Conservation (phyloP, 768 basidiomycete genomes). For the Mycena alexandri region DNA sequence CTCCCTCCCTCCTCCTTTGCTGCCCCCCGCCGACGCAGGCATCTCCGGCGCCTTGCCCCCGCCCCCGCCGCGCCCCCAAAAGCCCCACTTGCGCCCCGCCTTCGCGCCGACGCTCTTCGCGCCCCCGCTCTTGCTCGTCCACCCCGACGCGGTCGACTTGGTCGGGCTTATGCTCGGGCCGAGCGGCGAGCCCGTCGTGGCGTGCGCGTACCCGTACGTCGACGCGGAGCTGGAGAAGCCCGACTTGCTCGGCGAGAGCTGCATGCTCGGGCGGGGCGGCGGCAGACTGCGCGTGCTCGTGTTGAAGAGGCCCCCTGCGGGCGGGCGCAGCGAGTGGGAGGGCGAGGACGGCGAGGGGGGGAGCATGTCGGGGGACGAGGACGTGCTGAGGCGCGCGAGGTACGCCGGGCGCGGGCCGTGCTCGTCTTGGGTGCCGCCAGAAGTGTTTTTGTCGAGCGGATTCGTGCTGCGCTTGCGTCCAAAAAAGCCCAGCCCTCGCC, state of each 20-base stretch:
- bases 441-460: too few species aligned
- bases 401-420: conserved; percentile 16
- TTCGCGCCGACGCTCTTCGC: neutral
- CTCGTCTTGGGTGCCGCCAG: neutral
- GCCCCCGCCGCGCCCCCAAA: conserved; percentile 12
- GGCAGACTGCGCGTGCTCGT: conserved; percentile 28
- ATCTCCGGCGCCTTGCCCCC: neutral
- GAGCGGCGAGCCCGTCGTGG: conserved; percentile 13
- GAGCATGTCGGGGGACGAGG: conserved; percentile 19
- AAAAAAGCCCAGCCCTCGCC: conserved; percentile 19
- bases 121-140: conserved; percentile 11
- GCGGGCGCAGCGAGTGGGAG: conserved; percentile 5
- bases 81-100: conserved; percentile 19
- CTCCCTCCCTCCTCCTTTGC: neutral
- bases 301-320: neutral
- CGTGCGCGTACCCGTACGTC: neutral
- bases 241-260: neutral
- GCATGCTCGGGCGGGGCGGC: neutral
- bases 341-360: neutral
- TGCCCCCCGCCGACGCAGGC: neutral
- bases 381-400: conserved; percentile 27
- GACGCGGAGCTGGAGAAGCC: neutral
- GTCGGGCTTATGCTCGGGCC: conserved; percentile 21
- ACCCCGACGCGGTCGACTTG: neutral
- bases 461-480: conserved; percentile 28